Base-by-base conservation (phyloP, 768 basidiomycete genomes). In the Mycena galopus region DNA sequence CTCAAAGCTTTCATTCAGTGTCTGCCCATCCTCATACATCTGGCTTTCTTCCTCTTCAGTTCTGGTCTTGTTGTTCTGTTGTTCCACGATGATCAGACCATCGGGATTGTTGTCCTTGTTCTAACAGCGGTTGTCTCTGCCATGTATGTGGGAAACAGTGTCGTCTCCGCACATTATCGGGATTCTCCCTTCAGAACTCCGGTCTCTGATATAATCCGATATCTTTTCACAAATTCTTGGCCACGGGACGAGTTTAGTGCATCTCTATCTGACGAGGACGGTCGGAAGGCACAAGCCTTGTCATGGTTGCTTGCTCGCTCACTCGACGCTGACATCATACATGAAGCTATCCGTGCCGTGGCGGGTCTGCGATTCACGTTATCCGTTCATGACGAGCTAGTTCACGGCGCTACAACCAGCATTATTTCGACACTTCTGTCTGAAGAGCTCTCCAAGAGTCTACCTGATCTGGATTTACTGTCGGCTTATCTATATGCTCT, bases 31-130 rank as follows among this genome's bases (percentile, higher is more conserved):
- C 60, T 44, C 10, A 39, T 61, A 4, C 60, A 61, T 29, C 42
- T 61, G n/a, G 60, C 60, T n/a, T 61, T 61, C 60, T 61, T 61
- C 10, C 60, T 61, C 16, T 61, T 61, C 60, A 44, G 60, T 21
- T 14, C 21, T 14, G 60, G 60, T 5, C 60, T 61, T 5, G 37
- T 61, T 25, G 27, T 61, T 44, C 60, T 61, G 30, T 17, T 63
- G 8, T 32, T 63, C 39, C 61, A 63, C 42, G 61, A 63, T 30
- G 61, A 63, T 19, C 10, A 11, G 5, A 30, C 50, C 5, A 64
- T 64, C 23, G 62, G 62, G 6, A 12, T 51, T 8, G 39, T 53
- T 1, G 29, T 51, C 47, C 8, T 5, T 12, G 30, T 16, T 19
- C 23, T 64, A 21, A 64, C 47, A 19, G 35, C 35, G 8, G 4